A percentile compares a stretch with the other conserved stretches of the same genome.
Conservation (phyloP, 2,329 filamentous ascomycete species). For the Hirsutella thompsonii region DNA sequence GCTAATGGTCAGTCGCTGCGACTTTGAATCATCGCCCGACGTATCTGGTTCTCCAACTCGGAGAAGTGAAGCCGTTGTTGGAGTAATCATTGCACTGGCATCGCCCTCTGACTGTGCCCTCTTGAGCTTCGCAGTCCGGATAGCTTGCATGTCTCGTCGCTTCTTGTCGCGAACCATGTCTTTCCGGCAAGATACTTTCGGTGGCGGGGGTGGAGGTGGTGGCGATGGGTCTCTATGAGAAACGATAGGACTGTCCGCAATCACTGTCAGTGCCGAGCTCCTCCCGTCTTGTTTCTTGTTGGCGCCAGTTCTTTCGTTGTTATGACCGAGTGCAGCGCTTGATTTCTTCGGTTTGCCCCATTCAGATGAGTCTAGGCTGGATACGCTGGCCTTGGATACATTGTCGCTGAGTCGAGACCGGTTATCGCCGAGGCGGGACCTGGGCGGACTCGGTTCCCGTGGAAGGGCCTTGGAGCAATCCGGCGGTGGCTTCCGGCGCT, state of each 20-base stretch:
- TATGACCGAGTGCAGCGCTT: background rate
- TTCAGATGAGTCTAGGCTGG: background rate
- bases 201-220: conserved; percentile 5
- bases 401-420: background rate
- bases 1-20: conserved; percentile 14
- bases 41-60: background rate
- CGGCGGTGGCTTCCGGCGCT: background rate
- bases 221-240: conserved; percentile 4
- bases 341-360: background rate
- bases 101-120: conserved; percentile 4
- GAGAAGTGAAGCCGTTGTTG: background rate
- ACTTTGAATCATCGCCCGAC: background rate
- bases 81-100: background rate
- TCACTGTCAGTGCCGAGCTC: background rate
- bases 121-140: conserved; percentile 11
- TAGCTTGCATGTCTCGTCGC: conserved; percentile 24
- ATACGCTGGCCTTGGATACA: background rate
- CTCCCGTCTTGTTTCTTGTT: background rate
- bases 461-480: background rate
- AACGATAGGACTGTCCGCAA: conserved; percentile 10
- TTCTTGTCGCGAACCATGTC: conserved; percentile 27
- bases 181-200: conserved; percentile 15
- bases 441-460: background rate
- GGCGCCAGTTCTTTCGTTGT: background rate
- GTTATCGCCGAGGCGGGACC: background rate